These are phyloP conservation scores for Aureobasidium sp. DNA, from an alignment of 2,329 filamentous ascomycete species.

Conservation along the genomic window DNA sequence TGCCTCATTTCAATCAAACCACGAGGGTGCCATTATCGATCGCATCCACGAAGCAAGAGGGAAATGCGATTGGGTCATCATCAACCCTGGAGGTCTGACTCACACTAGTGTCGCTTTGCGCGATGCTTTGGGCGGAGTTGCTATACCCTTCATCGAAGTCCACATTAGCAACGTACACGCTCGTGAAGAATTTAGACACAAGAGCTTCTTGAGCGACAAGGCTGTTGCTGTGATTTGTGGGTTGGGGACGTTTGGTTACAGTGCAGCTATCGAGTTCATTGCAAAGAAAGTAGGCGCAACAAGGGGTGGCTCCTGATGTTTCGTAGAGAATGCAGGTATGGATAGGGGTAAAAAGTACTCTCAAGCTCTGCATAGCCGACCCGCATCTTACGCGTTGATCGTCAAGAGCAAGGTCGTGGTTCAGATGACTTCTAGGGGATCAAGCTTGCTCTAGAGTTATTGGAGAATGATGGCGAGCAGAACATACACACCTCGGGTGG, in stretches of 20 bases:
- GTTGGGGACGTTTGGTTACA: conserved; percentile 56
- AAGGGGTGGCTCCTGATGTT: too few relatives aligned
- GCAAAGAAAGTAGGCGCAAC: conserved; percentile 26
- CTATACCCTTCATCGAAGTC: conserved; percentile 80
- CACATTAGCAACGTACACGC: conserved; percentile 81
- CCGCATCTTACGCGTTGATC: too few relatives aligned
- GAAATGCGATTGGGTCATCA: conserved; percentile 68
- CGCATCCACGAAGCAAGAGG: conserved; percentile 69
- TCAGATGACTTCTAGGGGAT: too few relatives aligned
- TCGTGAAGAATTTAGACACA: conserved; percentile 72
- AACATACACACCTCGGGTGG: too few relatives aligned
- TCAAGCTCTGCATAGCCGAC: too few relatives aligned
- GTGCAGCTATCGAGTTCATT: conserved; percentile 49
- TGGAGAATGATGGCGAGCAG: too few relatives aligned
- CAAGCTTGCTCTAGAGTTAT: too few relatives aligned
- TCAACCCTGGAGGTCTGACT: conserved; percentile 80
- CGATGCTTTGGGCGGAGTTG: conserved; percentile 76
- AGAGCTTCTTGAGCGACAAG: conserved; percentile 81
- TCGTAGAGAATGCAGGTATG: too few relatives aligned
- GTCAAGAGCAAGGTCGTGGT: too few relatives aligned
- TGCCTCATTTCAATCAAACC: conserved; percentile 75
- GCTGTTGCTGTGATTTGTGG: conserved; percentile 79
- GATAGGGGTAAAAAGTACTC: too few relatives aligned
- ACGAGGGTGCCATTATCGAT: conserved; percentile 79
- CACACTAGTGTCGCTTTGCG: conserved; percentile 81